These are phyloP conservation scores for Fusarium coicis DNA, from an alignment of 2,329 filamentous ascomycete species.

Conservation along the genomic window DNA sequence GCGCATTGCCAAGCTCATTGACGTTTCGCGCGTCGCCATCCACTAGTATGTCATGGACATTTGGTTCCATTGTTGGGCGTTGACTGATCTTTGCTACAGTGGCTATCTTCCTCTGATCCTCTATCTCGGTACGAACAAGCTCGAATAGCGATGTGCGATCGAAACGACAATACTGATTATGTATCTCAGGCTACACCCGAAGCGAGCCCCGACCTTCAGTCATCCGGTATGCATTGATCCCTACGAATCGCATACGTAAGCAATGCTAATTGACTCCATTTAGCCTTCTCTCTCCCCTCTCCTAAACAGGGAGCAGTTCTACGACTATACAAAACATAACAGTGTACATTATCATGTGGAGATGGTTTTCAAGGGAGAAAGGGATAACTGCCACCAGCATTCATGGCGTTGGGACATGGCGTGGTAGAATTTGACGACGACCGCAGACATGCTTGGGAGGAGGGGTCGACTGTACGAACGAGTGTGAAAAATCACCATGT, in stretches of 20 bases:
- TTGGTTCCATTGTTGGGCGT: not conserved
- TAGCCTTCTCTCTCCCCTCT: constrained; percentile 73
- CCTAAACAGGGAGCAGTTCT: constrained; percentile 53
- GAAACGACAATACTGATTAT: constrained; percentile 42
- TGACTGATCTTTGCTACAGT: constrained; percentile 62
- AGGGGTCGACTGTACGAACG: constrained; percentile 38
- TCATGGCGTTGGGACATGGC: constrained; percentile 41
- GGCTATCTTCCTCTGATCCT: constrained; percentile 97
- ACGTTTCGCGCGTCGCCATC: constrained; percentile 90
- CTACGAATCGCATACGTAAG: constrained; percentile 2
- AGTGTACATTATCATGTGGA: constrained; percentile 43
- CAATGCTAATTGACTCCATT: constrained; percentile 19
- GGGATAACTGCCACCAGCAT: constrained; percentile 36
- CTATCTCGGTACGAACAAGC: constrained; percentile 80
- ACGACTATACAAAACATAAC: constrained; percentile 21
- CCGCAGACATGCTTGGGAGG: constrained; percentile 30
- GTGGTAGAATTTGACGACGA: constrained; percentile 31
- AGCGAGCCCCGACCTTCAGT: constrained; percentile 88
- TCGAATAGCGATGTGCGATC: constrained; percentile 21
- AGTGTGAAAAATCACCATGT: constrained; percentile 31
- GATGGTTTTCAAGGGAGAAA: constrained; percentile 7
- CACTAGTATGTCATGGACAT: constrained; percentile 79
- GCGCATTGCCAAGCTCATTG: constrained; percentile 97
- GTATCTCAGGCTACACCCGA: constrained; percentile 81
- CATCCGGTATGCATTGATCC: constrained; percentile 60